Percentiles rank a stretch among this genome's conserved stretches.
Evolutionary conservation across 2,329 filamentous ascomycete species (phyloP).

Genomic region (Trichoderma koningiopsis): DNA sequence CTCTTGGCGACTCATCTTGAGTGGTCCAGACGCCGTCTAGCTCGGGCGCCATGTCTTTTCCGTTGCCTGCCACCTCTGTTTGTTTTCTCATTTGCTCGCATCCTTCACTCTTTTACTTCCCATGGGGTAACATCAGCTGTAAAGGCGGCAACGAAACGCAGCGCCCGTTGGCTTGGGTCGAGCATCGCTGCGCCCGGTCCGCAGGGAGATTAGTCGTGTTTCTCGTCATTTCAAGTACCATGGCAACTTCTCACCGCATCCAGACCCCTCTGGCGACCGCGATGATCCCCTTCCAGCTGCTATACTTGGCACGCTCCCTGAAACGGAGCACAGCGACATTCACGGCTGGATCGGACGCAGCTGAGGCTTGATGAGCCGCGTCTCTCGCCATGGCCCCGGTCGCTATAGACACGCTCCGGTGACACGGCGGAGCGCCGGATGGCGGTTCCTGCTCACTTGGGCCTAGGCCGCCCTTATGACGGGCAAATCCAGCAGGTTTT

Average conservation of each 20-base stretch:
- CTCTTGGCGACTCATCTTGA: conserved; percentile 9
- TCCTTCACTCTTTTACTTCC: not conserved
- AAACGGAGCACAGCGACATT: not conserved
- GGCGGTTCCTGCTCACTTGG: conserved; percentile 22
- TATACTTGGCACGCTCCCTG: conserved; percentile 15
- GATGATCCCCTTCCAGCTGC: conserved; percentile 24
- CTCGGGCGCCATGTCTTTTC: not conserved
- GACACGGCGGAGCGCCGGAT: conserved; percentile 26
- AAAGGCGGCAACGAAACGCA: conserved; percentile 6
- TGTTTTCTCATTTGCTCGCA: conserved; percentile 7
- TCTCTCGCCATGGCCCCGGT: conserved; percentile 18
- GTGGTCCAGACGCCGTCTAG: conserved; percentile 13
- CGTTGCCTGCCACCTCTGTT: not conserved
- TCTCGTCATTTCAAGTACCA: conserved; percentile 25
- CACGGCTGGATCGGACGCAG: conserved; percentile 24
- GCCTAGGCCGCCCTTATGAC: conserved; percentile 19
- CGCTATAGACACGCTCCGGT: conserved; percentile 16
- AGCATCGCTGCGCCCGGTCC: conserved; percentile 20
- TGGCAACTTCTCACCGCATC: conserved; percentile 7
- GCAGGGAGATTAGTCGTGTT: conserved; percentile 29
- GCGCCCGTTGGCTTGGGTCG: conserved; percentile 22
- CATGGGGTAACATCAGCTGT: conserved; percentile 20
- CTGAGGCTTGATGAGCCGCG: conserved; percentile 16
- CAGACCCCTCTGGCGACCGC: not conserved
- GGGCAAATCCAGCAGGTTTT: conserved; percentile 21